Conservation (phyloP, 805 yeast genomes). For the Limtongozyma cylindracea region DNA sequence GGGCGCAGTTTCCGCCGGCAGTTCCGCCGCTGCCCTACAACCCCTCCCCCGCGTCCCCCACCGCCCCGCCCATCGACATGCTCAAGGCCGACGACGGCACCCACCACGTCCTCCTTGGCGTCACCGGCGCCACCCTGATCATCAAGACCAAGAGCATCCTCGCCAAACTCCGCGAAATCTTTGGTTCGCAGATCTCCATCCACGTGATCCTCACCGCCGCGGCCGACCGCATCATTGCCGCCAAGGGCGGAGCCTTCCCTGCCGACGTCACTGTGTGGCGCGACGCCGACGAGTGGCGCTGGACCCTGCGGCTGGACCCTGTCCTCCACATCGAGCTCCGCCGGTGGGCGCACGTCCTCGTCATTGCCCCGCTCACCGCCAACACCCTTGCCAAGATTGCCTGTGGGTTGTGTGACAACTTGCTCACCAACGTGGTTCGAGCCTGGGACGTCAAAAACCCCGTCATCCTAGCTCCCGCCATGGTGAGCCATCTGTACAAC, state of each 20-base stretch:
- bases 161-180: slow-evolving; percentile 22
- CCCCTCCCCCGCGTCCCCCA: too few species aligned
- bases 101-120: slow-evolving; percentile 27
- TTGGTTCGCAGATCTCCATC: slow-evolving; percentile 21
- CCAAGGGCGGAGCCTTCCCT: slow-evolving; percentile 15
- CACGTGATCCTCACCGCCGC: slow-evolving; percentile 28
- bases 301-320: slow-evolving; percentile 69
- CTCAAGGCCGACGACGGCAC: too few species aligned
- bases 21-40: slow-evolving; percentile 40
- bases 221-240: slow-evolving; percentile 21
- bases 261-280: slow-evolving; percentile 24
- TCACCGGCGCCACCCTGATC: slow-evolving; percentile 29
- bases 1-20: slow-evolving; percentile 10
- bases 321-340: slow-evolving; percentile 86
- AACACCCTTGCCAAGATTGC: slow-evolving; percentile 80
- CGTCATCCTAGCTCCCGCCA: slow-evolving; percentile 78
- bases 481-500: slow-evolving; percentile 83
- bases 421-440: slow-evolving; percentile 70
- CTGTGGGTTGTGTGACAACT: slow-evolving; percentile 77
- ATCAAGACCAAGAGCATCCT: slow-evolving; percentile 26
- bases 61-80: too few species aligned
- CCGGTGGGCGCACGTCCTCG: slow-evolving; percentile 86
- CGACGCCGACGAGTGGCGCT: slow-evolving; percentile 36
- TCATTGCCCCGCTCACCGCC: slow-evolving; percentile 89
- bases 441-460: slow-evolving; percentile 94